These are phyloP conservation scores for Solanum chacoense DNA, from an alignment of 305 asterid genomes.

Conservation along the genomic window DNA sequence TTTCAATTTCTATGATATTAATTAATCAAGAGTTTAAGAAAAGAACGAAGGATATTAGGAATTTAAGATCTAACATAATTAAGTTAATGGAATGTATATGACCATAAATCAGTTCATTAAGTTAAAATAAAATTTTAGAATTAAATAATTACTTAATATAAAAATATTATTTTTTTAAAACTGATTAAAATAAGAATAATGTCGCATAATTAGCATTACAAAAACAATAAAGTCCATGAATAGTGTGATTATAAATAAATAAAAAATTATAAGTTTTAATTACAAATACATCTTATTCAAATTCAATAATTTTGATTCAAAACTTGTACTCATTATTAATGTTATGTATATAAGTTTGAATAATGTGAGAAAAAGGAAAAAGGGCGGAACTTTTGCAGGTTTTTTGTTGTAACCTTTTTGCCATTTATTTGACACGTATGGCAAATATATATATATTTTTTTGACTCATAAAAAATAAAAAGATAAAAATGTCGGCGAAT, in stretches of 20 bases:
- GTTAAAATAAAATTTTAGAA: background rate
- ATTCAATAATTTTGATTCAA: background rate
- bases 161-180: accelerated
- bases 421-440: background rate
- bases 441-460: background rate
- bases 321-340: background rate
- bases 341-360: background rate
- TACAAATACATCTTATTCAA: background rate
- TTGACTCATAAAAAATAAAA: background rate
- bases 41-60: too few species aligned
- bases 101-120: background rate
- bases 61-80: background rate
- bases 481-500: background rate
- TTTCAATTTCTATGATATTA: too few species aligned
- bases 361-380: background rate
- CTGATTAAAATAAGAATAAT: background rate
- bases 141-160: background rate
- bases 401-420: background rate
- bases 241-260: background rate
- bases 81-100: background rate
- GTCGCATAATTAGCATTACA: background rate
- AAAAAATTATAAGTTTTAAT: background rate
- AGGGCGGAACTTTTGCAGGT: background rate
- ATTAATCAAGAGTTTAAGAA: too few species aligned
- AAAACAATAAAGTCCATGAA: background rate